Evolutionary conservation across 1,139 yeast genomes (phyloP).

Genomic region (Candida sp.): DNA sequence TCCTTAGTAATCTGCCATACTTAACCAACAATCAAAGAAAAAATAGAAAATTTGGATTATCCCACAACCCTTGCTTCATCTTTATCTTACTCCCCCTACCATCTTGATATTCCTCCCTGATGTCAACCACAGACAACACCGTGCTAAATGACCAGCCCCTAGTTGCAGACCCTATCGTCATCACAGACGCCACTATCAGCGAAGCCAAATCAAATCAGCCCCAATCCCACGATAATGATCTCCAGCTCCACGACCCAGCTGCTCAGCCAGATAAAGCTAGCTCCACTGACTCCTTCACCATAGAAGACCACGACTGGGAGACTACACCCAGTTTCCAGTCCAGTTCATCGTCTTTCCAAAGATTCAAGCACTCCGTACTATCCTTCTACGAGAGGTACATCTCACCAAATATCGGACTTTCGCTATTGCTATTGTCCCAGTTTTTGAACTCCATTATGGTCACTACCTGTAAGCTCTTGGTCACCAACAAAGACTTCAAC

Average conservation of each 20-base stretch:
- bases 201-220: neutral
- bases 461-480: conserved; percentile 71
- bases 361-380: neutral
- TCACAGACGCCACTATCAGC: neutral
- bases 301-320: conserved; percentile 9
- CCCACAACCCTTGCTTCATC: neutral
- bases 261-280: neutral
- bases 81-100: neutral
- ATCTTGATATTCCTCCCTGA: neutral
- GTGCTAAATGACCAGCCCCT: conserved; percentile 14
- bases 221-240: conserved; percentile 7
- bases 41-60: no score
- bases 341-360: conserved; percentile 1
- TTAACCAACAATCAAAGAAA: no score
- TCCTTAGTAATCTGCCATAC: neutral
- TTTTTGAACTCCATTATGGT: conserved; percentile 80
- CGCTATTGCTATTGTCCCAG: conserved; percentile 58
- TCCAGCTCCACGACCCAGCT: neutral
- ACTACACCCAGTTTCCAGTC: neutral
- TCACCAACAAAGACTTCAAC: conserved; percentile 58
- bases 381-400: conserved; percentile 12
- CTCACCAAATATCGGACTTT: conserved; percentile 38
- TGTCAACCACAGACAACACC: conserved; percentile 7
- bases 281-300: conserved; percentile 10
- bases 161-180: conserved; percentile 14